These are phyloP conservation scores for Boletus mariae DNA, from an alignment of 1,284 basidiomycete genomes.

Conservation along the genomic window DNA sequence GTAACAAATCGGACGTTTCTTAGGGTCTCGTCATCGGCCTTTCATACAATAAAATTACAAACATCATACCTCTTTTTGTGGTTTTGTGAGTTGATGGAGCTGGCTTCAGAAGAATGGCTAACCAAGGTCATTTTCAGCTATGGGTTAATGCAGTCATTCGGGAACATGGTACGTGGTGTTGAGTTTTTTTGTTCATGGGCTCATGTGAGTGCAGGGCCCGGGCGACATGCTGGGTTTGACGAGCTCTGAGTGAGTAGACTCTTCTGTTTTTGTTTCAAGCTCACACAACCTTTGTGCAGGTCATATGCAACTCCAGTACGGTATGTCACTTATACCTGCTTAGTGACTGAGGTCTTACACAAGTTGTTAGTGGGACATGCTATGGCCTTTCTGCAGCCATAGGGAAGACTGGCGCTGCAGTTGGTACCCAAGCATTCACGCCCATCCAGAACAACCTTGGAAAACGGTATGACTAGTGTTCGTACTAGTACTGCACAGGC, in stretches of 20 bases:
- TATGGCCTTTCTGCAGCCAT: constrained; percentile 71
- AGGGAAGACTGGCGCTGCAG: constrained; percentile 73
- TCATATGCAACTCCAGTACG: constrained; percentile 68
- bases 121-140: constrained; percentile 40
- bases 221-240: constrained; percentile 71
- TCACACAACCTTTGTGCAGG: constrained; percentile 27
- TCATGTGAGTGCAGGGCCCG: constrained; percentile 48
- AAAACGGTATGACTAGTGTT: constrained; percentile 42
- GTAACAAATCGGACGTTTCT: not conserved
- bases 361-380: constrained; percentile 51
- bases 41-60: constrained; percentile 64
- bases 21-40: constrained; percentile 61
- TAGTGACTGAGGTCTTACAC: not conserved
- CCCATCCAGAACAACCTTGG: constrained; percentile 69
- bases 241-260: constrained; percentile 53
- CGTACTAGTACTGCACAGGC: not conserved
- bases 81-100: constrained; percentile 47
- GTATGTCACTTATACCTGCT: constrained; percentile 28
- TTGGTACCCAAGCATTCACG: constrained; percentile 76
- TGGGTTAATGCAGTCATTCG: constrained; percentile 64
- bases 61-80: constrained; percentile 64
- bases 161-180: constrained; percentile 50
- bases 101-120: constrained; percentile 5
- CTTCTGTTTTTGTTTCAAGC: constrained; percentile 5
- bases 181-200: not conserved